Percentiles rank a stretch among this genome's conserved stretches.
phyloP scores from a whole-genome alignment of 805 yeast genomes.

The fission yeast (Schizosaccharomyces pombe) region DNA sequence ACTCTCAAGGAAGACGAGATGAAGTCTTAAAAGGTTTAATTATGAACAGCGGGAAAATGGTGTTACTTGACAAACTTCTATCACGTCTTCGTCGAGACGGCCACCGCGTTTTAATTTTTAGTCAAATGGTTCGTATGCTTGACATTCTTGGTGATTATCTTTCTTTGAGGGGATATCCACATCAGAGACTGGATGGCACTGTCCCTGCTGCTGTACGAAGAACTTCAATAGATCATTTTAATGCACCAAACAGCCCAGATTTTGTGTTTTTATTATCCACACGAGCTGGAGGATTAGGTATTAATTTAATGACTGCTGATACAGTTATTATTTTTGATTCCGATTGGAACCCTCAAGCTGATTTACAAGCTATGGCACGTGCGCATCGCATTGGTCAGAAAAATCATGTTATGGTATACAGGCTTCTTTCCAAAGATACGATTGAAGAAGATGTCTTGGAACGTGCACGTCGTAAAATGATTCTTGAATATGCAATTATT shows the following conservation, averaged over 20 bases:
- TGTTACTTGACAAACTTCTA: conserved; percentile 66
- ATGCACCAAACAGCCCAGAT: conserved; percentile 79
- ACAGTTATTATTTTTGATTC: conserved; percentile 94
- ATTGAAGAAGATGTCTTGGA: conserved; percentile 94
- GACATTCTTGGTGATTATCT: conserved; percentile 88
- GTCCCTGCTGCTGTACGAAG: conserved; percentile 84
- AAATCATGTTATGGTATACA: conserved; percentile 87
- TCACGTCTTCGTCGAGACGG: conserved; percentile 76
- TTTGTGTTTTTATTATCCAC: conserved; percentile 77
- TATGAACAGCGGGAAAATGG: conserved; percentile 98
- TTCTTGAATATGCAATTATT: conserved; percentile 89
- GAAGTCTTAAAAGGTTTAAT: conserved; percentile 69
- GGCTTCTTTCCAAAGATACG: conserved; percentile 94
- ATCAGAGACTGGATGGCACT: conserved; percentile 91
- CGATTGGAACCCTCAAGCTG: conserved; percentile 99
- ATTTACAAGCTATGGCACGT: conserved; percentile 97
- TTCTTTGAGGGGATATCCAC: conserved; percentile 61
- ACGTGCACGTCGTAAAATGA: conserved; percentile 93
- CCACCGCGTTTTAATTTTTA: conserved; percentile 80
- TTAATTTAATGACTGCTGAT: conserved; percentile 95
- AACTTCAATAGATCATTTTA: conserved; percentile 86
- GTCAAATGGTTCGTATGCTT: conserved; percentile 92
- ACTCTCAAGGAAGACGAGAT: conserved; percentile 35
- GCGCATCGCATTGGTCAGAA: conserved; percentile 99
- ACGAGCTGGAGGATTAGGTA: conserved; percentile 97